phyloP scores from a whole-genome alignment of 78 protist genomes.

The Dictyostelium firmibasis region DNA sequence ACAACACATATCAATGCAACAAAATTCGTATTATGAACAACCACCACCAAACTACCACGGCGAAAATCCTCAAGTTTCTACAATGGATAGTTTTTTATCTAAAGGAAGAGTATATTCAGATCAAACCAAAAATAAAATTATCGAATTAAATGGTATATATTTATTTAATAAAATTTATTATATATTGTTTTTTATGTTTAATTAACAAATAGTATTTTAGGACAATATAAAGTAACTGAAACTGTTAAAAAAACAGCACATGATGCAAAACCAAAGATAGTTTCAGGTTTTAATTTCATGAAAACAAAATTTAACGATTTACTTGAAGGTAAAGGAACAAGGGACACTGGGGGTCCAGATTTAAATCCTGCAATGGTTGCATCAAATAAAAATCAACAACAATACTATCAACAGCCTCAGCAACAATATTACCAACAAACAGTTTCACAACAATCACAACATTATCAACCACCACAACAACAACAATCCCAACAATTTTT shows the following conservation, averaged over 20 bases:
- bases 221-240: background rate
- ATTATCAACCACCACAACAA: background rate
- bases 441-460: background rate
- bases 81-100: background rate
- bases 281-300: background rate
- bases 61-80: background rate
- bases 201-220: background rate
- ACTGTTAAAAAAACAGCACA: background rate
- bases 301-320: slow-evolving; percentile 1
- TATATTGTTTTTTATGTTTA: background rate
- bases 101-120: background rate
- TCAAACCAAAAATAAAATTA: background rate
- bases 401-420: background rate
- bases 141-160: background rate
- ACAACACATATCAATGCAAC: background rate
- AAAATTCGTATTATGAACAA: background rate
- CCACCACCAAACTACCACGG: background rate
- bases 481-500: background rate
- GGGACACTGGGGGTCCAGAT: background rate
- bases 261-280: background rate
- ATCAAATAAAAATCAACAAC: background rate
- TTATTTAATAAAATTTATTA: background rate
- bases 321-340: background rate
- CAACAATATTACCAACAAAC: background rate
- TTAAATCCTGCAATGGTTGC: background rate